phyloP scores from a whole-genome alignment of 345 rosid species.

The Eucalyptus guilfoylei region DNA sequence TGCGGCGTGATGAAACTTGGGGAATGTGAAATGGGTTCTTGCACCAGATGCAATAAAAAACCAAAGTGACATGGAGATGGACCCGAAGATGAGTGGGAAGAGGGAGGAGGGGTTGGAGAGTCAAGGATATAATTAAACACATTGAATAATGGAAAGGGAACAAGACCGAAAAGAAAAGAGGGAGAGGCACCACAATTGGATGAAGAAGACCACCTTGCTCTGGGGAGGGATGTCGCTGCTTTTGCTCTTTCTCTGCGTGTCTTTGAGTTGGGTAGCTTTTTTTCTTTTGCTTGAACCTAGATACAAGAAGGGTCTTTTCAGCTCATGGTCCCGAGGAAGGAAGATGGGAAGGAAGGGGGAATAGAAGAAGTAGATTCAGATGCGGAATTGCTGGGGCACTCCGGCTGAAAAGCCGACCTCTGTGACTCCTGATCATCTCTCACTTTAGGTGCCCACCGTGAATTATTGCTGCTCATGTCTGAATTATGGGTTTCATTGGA shows the following conservation, averaged over 20 bases:
- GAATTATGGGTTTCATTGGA: too few relatives aligned
- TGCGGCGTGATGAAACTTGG: not conserved
- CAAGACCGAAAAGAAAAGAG: not conserved
- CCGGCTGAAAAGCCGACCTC: slow-evolving; percentile 28
- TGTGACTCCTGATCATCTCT: slow-evolving; percentile 29
- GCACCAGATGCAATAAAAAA: not conserved
- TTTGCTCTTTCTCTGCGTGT: not conserved
- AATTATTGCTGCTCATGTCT: not conserved
- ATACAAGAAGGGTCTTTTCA: not conserved
- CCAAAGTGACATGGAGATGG: not conserved
- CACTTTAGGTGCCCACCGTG: slow-evolving; percentile 31
- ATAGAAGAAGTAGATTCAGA: not conserved
- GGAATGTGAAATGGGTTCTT: not conserved
- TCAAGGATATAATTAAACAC: not conserved
- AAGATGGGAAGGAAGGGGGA: not conserved
- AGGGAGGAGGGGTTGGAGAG: not conserved
- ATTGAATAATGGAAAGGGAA: not conserved
- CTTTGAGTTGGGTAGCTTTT: not conserved
- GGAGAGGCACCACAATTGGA: not conserved
- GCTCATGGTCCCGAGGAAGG: not conserved
- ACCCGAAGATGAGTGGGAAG: not conserved
- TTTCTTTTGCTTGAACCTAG: not conserved
- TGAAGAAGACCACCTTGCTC: not conserved
- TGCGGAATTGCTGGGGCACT: slow-evolving; percentile 44
- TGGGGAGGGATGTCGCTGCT: not conserved